Conservation (phyloP, 495 filamentous ascomycete genomes). For the Usnea hakonensis region DNA sequence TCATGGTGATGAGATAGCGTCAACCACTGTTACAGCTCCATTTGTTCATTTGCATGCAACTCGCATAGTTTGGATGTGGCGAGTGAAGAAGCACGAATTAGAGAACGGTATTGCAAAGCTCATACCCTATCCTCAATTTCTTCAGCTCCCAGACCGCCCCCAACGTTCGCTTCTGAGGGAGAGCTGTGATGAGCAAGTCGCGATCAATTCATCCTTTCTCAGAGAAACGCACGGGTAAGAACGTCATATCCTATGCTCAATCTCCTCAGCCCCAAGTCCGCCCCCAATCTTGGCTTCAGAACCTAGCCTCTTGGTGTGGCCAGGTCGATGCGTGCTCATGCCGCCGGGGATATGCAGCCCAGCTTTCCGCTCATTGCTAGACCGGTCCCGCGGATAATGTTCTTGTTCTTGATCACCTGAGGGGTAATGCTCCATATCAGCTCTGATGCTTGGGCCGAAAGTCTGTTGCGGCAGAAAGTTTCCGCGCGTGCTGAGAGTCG, state of each 20-base stretch:
- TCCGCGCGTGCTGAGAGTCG: not conserved
- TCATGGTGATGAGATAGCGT: no score
- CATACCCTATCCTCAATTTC: no score
- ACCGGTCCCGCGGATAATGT: not conserved
- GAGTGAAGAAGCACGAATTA: no score
- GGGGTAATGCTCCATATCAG: constrained; percentile 3
- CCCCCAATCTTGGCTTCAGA: constrained; percentile 10
- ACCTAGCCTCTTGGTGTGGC: constrained; percentile 7
- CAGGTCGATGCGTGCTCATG: constrained; percentile 5
- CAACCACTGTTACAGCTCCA: no score
- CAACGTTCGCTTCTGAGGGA: no score
- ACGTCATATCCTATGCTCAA: not conserved
- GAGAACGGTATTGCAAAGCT: no score
- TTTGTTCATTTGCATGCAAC: no score
- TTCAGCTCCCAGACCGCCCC: no score
- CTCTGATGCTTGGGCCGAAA: not conserved
- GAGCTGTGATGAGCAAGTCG: no score
- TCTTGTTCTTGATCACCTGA: not conserved
- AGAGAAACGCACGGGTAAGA: no score
- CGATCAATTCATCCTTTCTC: no score
- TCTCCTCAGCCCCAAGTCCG: constrained; percentile 2
- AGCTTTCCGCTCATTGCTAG: constrained; percentile 1
- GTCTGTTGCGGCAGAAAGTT: not conserved
- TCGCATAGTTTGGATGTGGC: no score
- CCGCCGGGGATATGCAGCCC: constrained; percentile 15